Base-by-base conservation (phyloP, 257 asterid species). In the Anisodus acutangulus region DNA sequence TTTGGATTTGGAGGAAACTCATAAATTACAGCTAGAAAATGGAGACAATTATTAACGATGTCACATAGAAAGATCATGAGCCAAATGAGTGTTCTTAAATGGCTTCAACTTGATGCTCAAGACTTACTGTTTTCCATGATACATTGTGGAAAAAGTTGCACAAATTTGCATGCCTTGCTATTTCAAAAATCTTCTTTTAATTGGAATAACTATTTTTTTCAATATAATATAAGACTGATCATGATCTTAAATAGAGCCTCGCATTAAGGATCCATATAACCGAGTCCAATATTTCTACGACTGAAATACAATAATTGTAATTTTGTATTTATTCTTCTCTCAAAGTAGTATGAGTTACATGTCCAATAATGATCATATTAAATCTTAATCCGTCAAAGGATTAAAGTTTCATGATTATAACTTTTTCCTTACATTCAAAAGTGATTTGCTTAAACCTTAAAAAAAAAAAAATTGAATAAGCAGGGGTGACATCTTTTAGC, bases 401-500 rank as follows among this genome's bases (percentile, higher is more conserved):
- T 15, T 68, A 39, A 15, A 9, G 7, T 68, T 68, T 68, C 53
- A 68, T 79, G 83, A 62, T 62, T 57, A 10, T 19, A 19, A 31
- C n/a, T 31, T 55, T 2, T 79, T 1, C 35, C 35, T 31, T 31
- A 31, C 35, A 31, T 31, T 31, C 35, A 1, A 31, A 31, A 31
- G 35, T 31, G 35, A 31, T 31, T 4, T 58, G 64, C 26, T 3
- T 81, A 17, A n/a, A n/a, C n/a, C n/a, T n/a, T n/a, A n/a, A n/a
- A n/a, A n/a, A n/a, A n/a, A n/a, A n/a, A n/a, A n/a, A n/a, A n/a
- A n/a, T n/a, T n/a, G n/a, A n/a, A n/a, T n/a, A n/a, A 35, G 67
- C 83, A 94, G 98, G 97, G 41, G 98, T 94, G 89, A 93, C 97
- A 74, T 94, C 97, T 64, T 94, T 91, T 90, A 93, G 92, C 86